These are phyloP conservation scores for Cadophora luteo-olivacea DNA, from an alignment of 2,329 filamentous ascomycete species.

Conservation along the genomic window DNA sequence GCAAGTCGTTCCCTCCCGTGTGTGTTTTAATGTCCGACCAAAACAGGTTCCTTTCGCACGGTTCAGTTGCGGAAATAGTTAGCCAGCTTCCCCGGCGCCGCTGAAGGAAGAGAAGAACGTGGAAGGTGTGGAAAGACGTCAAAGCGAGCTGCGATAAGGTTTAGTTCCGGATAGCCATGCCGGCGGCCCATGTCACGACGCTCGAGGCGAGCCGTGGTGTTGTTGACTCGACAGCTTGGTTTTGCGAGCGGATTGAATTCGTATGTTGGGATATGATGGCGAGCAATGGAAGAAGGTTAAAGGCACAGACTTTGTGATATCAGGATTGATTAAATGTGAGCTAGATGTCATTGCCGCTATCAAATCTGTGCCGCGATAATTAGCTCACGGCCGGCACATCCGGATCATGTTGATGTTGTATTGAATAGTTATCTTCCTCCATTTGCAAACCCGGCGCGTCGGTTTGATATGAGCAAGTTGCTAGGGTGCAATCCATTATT, in stretches of 20 bases:
- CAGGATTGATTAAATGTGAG: neutral
- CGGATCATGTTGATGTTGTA: neutral
- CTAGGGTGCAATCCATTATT: too few species aligned
- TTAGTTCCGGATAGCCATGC: neutral
- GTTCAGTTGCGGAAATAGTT: neutral
- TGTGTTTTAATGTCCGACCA: neutral
- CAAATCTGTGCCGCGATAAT: neutral
- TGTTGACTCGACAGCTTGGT: neutral
- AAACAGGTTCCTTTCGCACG: neutral
- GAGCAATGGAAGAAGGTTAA: neutral
- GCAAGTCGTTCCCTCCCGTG: slow-evolving; percentile 1
- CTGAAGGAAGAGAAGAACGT: neutral
- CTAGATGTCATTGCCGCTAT: neutral
- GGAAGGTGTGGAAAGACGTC: neutral
- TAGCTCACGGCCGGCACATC: slow-evolving; percentile 7
- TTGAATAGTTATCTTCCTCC: neutral
- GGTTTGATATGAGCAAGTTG: too few species aligned
- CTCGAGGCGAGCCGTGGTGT: neutral
- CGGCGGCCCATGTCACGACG: too few species aligned
- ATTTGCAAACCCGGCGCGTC: neutral
- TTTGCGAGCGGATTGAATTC: neutral
- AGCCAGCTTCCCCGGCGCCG: slow-evolving; percentile 6
- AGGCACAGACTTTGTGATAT: neutral
- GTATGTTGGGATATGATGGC: neutral
- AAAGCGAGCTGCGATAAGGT: slow-evolving; percentile 6